Conservation (phyloP, 116 monocot genomes). For the Trichopus zeylanicus region DNA sequence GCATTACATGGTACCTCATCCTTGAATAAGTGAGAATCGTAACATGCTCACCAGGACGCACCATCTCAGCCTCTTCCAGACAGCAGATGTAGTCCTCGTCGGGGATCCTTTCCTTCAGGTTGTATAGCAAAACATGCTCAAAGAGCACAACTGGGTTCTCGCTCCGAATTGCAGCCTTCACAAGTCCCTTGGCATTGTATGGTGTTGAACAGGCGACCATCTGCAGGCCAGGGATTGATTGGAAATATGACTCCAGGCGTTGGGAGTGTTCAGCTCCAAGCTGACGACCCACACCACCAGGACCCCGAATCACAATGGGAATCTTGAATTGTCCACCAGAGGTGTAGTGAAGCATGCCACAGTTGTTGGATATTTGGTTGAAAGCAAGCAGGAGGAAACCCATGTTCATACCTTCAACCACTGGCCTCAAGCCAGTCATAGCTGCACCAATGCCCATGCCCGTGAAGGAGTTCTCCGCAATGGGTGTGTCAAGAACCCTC, state of each 20-base stretch:
- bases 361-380: slow-evolving; percentile 98
- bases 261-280: slow-evolving; percentile 95
- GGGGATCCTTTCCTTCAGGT: slow-evolving; percentile 83
- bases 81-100: slow-evolving; percentile 80
- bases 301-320: slow-evolving; percentile 82
- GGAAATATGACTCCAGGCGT: slow-evolving; percentile 91
- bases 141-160: slow-evolving; percentile 93
- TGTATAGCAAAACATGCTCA: slow-evolving; percentile 89
- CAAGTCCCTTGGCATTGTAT: slow-evolving; percentile 93
- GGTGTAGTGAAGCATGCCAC: slow-evolving; percentile 94
- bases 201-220: slow-evolving; percentile 96
- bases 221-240: slow-evolving; percentile 88
- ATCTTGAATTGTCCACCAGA: slow-evolving; percentile 95
- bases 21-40: slow-evolving; percentile 91
- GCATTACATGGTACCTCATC: slow-evolving; percentile 96
- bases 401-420: slow-evolving; percentile 98
- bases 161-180: slow-evolving; percentile 92
- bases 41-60: slow-evolving; percentile 83
- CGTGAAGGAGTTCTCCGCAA: slow-evolving; percentile 94
- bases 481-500: slow-evolving; percentile 90
- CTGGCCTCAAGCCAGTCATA: slow-evolving; percentile 69
- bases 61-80: slow-evolving; percentile 94
- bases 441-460: slow-evolving; percentile 90
- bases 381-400: slow-evolving; percentile 84
- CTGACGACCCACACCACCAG: slow-evolving; percentile 90